Evolutionary conservation across 2,329 filamentous ascomycete genomes (phyloP).

Genomic region (Exophiala sp.): DNA sequence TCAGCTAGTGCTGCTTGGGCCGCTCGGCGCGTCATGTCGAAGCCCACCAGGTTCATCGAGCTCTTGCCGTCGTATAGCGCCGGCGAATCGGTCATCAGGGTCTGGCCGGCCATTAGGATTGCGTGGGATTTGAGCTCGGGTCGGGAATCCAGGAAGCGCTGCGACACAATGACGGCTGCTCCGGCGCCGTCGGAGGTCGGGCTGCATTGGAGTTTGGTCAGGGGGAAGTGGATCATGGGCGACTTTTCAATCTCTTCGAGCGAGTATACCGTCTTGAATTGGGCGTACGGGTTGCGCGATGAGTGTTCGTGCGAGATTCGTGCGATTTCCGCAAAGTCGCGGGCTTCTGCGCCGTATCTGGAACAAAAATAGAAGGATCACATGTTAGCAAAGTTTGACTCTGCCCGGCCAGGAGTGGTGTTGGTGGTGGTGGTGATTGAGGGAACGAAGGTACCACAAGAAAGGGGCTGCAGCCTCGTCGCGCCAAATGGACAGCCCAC

Average conservation of each 20-base stretch:
- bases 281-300: conserved; percentile 89
- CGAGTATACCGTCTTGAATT: conserved; percentile 89
- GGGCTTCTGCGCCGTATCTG: conserved; percentile 71
- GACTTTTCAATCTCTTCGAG: conserved; percentile 72
- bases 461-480: background rate
- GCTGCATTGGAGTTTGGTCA: conserved; percentile 96
- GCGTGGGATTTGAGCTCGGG: conserved; percentile 77
- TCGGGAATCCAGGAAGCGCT: conserved; percentile 79
- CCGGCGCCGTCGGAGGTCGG: conserved; percentile 90
- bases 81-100: conserved; percentile 73
- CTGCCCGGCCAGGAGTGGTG: no score
- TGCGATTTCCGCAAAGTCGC: conserved; percentile 92
- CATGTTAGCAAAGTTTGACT: no score
- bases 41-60: conserved; percentile 84
- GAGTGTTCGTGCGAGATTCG: conserved; percentile 90
- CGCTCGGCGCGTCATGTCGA: conserved; percentile 72
- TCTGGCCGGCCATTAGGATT: conserved; percentile 80
- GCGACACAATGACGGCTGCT: conserved; percentile 80
- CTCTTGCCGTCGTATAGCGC: conserved; percentile 64
- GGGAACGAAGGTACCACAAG: no score
- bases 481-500: background rate
- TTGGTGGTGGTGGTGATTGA: no score
- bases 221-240: conserved; percentile 72
- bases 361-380: background rate
- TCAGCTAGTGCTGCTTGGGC: conserved; percentile 65